Percentiles rank a stretch among this genome's conserved stretches.
Evolutionary conservation across 2,329 filamentous ascomycete species (phyloP).

Genomic region (Apiospora sp.): DNA sequence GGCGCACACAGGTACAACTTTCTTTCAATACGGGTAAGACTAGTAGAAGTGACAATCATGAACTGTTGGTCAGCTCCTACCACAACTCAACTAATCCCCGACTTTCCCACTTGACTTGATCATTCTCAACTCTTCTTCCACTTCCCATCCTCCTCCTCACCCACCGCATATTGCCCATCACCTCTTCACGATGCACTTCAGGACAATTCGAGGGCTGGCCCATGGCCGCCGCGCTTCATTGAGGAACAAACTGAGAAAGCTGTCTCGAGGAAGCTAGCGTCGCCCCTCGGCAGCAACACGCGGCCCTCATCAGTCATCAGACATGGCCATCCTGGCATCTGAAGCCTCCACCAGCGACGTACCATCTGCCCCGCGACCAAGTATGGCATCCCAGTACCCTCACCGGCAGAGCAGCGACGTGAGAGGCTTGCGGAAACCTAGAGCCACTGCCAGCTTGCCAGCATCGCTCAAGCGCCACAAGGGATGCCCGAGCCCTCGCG

Average conservation of each 20-base stretch:
- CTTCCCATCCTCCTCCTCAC: neutral
- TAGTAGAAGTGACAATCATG: neutral
- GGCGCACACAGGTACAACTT: too few relatives aligned
- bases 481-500: neutral
- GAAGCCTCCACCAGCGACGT: neutral
- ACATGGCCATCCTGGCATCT: neutral
- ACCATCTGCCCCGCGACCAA: too few relatives aligned
- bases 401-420: neutral
- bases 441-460: neutral
- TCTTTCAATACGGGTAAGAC: neutral
- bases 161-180: neutral
- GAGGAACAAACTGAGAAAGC: neutral
- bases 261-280: neutral
- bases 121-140: neutral
- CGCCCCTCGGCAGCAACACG: neutral
- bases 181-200: neutral
- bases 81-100: neutral
- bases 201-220: neutral
- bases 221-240: too few relatives aligned
- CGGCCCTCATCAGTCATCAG: neutral
- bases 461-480: neutral
- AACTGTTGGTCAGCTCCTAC: neutral
- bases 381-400: too few relatives aligned
- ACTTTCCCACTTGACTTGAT: neutral
- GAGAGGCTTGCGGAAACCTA: constrained; percentile 3